Base-by-base conservation (phyloP, 257 asterid genomes). In the Eucommia ulmoides region DNA sequence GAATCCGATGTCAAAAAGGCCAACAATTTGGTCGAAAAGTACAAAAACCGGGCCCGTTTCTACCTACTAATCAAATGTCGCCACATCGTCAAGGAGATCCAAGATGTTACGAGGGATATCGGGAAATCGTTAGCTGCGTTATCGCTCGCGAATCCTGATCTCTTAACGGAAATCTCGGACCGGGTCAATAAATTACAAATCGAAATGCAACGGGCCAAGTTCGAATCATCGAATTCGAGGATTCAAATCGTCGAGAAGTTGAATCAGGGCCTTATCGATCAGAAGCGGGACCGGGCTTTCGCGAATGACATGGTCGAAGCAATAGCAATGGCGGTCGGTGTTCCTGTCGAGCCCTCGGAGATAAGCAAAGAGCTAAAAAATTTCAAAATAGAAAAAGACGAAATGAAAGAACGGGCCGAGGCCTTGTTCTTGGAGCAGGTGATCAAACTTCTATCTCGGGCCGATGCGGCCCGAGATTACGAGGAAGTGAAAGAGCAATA, bases 371-470 rank as follows among this genome's bases (percentile, higher is more conserved):
- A 73, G 53, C 65, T 76, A 1, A 68, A 70, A 2, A 56, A 61
- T 57, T 76, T 79, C 63, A 79, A 71, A 41, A 65, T 60, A 22
- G 88, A 79, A 55, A 79, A 73, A 46, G 82, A 79, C 38, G 88
- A 79, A 52, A 84, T 77, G 1, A 79, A 76, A 54, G 88, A 79
- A 57, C 60, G 72, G 58, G 84, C 88, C 23, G 84, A 79, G 33
- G 84, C 71, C 14, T 53, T 79, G 64, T 79, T 79, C 49, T 24
- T 79, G 29, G 81, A 79, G 21, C 88, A 79, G 59, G 84, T 79
- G 3, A 79, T 76, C 7, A 75, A 70, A 72, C 20, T 79, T 23
- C 75, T 79, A 7, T 79, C 88, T 8, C 74, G 71, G 41, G 88
- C 84, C 0, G 84, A 79, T 51, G 81, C 88, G 33, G 88, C 81